Evolutionary conservation across 192 early-diverging fungal genomes (phyloP).

Genomic region (Pilaira anomala): DNA sequence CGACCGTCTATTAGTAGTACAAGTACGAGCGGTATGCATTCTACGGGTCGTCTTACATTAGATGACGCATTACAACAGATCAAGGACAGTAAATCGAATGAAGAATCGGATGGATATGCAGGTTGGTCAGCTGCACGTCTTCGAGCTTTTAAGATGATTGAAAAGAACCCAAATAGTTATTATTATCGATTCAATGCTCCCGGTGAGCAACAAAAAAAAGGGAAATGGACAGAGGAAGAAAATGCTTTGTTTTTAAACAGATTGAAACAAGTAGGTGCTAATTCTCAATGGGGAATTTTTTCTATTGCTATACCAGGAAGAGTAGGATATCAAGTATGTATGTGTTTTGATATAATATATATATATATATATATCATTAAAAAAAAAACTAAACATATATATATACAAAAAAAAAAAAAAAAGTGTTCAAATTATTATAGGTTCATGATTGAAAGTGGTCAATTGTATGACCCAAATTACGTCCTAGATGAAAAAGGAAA

Average conservation of each 20-base stretch:
- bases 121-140: conserved; percentile 96
- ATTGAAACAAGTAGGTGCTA: conserved; percentile 81
- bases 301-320: conserved; percentile 92
- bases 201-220: conserved; percentile 89
- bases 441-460: conserved; percentile 81
- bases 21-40: conserved; percentile 50
- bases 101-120: conserved; percentile 79
- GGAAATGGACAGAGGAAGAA: conserved; percentile 87
- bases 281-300: conserved; percentile 97
- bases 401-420: no score
- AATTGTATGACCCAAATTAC: conserved; percentile 89
- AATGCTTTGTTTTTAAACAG: conserved; percentile 79
- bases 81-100: conserved; percentile 59
- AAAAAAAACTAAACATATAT: no score
- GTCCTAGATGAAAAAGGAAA: conserved; percentile 85
- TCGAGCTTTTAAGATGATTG: conserved; percentile 87
- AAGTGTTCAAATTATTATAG: conserved; percentile 97
- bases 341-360: background rate
- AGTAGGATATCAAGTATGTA: conserved; percentile 86
- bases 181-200: conserved; percentile 98
- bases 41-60: conserved; percentile 66
- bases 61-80: conserved; percentile 89
- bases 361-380: no score
- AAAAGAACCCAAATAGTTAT: conserved; percentile 93
- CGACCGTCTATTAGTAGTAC: background rate